Conservation (phyloP, 2,329 filamentous ascomycete species). For the Curvularia sp. region DNA sequence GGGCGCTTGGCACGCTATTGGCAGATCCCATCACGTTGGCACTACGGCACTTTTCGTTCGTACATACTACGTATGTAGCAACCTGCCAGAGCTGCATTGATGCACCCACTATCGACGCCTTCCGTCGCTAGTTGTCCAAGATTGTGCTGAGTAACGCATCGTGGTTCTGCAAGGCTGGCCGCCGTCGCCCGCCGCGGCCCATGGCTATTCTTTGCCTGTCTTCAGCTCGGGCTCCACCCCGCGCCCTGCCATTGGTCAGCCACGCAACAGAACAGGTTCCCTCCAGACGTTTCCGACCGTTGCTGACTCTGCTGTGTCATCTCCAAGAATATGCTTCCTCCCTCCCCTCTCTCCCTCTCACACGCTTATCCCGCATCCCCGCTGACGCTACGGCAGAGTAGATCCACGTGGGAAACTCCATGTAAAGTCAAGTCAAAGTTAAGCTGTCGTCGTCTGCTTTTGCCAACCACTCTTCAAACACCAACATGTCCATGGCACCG, state of each 20-base stretch:
- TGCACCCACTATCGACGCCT: conserved; percentile 7
- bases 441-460: not conserved
- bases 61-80: not conserved
- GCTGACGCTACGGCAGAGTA: conserved; percentile 11
- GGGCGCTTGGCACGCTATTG: not conserved
- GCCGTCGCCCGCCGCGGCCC: too few relatives aligned
- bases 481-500: too few relatives aligned
- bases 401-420: conserved; percentile 15
- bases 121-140: conserved; percentile 6
- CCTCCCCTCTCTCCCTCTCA: too few relatives aligned
- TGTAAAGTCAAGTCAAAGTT: too few relatives aligned
- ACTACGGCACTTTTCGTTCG: conserved; percentile 8
- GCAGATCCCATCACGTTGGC: conserved; percentile 16
- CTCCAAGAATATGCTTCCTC: conserved; percentile 1
- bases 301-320: conserved; percentile 5
- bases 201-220: too few relatives aligned
- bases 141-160: too few relatives aligned
- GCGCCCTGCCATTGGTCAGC: conserved; percentile 1
- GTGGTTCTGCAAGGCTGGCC: conserved; percentile 1
- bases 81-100: not conserved
- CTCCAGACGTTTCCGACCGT: conserved; percentile 11
- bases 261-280: not conserved
- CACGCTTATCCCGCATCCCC: conserved; percentile 15
- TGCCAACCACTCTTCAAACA: too few relatives aligned
- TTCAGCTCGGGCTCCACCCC: not conserved